These are phyloP conservation scores for Russula sp. DNA, from an alignment of 768 basidiomycete genomes.

Conservation along the genomic window DNA sequence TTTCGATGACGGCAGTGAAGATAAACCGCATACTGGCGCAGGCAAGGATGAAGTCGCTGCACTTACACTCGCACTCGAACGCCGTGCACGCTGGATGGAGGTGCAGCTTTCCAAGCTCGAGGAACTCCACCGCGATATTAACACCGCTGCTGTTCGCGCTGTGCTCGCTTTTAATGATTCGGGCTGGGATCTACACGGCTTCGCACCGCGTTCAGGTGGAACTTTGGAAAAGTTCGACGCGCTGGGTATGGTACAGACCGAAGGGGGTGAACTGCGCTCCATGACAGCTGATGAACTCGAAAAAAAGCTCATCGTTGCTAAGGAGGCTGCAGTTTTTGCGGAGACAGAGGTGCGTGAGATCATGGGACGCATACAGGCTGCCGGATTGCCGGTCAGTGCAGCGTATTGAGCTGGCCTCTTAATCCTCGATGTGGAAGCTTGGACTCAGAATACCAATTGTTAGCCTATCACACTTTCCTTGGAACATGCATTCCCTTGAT, in stretches of 20 bases:
- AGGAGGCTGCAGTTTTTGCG: constrained; percentile 66
- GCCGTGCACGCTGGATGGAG: constrained; percentile 93
- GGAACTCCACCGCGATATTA: constrained; percentile 86
- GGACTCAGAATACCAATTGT: constrained; percentile 8
- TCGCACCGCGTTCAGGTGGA: constrained; percentile 67
- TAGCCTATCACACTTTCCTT: constrained; percentile 14
- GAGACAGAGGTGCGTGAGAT: constrained; percentile 72
- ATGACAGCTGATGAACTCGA: constrained; percentile 76
- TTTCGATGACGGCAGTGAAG: constrained; percentile 66
- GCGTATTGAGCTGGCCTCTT: constrained; percentile 18
- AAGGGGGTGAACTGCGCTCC: constrained; percentile 41
- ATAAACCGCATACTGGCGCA: constrained; percentile 54
- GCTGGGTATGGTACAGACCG: constrained; percentile 52
- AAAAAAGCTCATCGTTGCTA: constrained; percentile 65
- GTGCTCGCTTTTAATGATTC: constrained; percentile 81
- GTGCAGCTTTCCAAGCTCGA: constrained; percentile 85
- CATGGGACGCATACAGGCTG: constrained; percentile 63
- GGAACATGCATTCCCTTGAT: constrained; percentile 14
- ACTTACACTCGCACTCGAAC: constrained; percentile 76
- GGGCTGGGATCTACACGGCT: constrained; percentile 72
- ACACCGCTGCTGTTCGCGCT: constrained; percentile 79
- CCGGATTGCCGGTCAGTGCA: constrained; percentile 42
- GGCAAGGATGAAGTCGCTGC: constrained; percentile 80
- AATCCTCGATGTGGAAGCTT: neutral
- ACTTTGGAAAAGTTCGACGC: constrained; percentile 66